Base-by-base conservation (phyloP, 768 basidiomycete genomes). In the Trametes gibbosa region DNA sequence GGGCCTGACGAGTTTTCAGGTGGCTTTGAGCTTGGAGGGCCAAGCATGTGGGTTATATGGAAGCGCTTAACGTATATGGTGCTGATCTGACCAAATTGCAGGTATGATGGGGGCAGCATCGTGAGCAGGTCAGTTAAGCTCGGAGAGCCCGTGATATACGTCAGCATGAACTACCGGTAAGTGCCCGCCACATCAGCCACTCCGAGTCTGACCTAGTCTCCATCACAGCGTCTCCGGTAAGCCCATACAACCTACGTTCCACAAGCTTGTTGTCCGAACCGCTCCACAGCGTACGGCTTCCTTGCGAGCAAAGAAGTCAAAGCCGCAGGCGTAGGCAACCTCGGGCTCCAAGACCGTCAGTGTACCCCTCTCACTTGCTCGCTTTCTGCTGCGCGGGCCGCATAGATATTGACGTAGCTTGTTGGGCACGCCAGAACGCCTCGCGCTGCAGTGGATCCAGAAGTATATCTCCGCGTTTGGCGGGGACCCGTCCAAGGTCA, bases 111-210 rank as follows among this genome's bases (percentile, higher is more conserved):
- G 9, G 69, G 65, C 0, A 59, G 62, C 8, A 75, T 82, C 39
- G 81, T 84, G 6, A 58, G 70, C 16, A 74, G 78, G 19, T 84
- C 82, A 0, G 70, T 80, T 12, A 68, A 68, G 0, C 63, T 83
- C 8, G 72, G 71, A 1, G 65, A 72, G 47, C 81, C 82, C 0
- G 73, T 81, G 8, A 67, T 84, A 29, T 83, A 77, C 58, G 82
- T 84, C 12, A 80, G 78, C 63, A 77, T 82, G 71, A 84, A 84
- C 65, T 84, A 85, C 53, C 71, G 75, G 75, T 74, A 16, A 57
- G 69, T 53, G 23, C 12, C n/a, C 5, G 14, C 49, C 9, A 35
- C 34, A 8, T 14, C 17, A 5, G 46, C 19, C 2, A 10, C 13
- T 21, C 43, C 19, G 7, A 13, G 21, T 10, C 39, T 46, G 14